Percentiles rank a stretch among this genome's conserved stretches.
phyloP scores from a whole-genome alignment of 345 rosid species.

The Hypericum androsaemum region DNA sequence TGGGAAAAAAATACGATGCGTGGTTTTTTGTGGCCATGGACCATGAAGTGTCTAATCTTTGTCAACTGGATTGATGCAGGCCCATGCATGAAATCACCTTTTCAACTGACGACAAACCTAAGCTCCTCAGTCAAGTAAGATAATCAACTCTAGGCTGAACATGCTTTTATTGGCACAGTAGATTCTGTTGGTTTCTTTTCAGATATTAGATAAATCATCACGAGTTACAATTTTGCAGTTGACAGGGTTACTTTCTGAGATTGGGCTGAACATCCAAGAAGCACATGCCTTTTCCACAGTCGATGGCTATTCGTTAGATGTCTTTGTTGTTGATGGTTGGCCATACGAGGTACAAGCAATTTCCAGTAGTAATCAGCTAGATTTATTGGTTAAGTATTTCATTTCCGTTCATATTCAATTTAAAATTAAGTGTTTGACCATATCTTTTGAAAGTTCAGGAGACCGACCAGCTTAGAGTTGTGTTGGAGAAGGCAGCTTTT shows the following conservation, averaged over 20 bases:
- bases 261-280: constrained; percentile 95
- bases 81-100: constrained; percentile 96
- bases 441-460: constrained; percentile 35
- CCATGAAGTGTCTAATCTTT: constrained; percentile 12
- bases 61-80: constrained; percentile 37
- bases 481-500: constrained; percentile 62
- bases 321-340: constrained; percentile 99
- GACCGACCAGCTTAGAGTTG: constrained; percentile 53
- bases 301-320: constrained; percentile 92
- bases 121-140: constrained; percentile 80
- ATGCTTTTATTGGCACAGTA: too few species aligned
- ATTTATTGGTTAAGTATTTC: too few species aligned
- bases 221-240: constrained; percentile 39
- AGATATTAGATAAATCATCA: too few species aligned
- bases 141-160: neutral
- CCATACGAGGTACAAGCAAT: constrained; percentile 63
- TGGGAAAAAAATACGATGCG: too few species aligned
- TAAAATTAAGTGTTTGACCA: too few species aligned
- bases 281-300: constrained; percentile 97
- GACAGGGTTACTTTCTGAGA: constrained; percentile 79
- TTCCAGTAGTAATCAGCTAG: neutral
- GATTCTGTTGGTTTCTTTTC: too few species aligned
- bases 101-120: constrained; percentile 87
- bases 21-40: constrained; percentile 1
- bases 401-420: too few species aligned